Conservation (phyloP, 129 eudicot species). For the Gnaphalium uliginosum region DNA sequence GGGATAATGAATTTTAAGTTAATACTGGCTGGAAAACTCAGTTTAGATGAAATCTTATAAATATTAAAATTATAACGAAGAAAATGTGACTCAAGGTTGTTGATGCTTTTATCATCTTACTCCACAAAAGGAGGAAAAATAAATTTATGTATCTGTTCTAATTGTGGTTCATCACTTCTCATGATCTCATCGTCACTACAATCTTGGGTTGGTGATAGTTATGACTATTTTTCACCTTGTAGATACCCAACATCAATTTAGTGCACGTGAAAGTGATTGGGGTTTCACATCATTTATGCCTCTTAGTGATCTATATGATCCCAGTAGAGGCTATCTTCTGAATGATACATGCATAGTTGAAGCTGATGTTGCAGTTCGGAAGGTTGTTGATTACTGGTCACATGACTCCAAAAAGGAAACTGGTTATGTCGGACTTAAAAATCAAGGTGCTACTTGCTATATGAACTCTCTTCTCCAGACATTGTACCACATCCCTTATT, state of each 20-base stretch:
- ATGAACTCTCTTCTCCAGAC: constrained; percentile 99
- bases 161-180: background rate
- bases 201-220: constrained; percentile 16
- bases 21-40: background rate
- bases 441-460: constrained; percentile 98
- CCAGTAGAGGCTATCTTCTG: constrained; percentile 71
- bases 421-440: constrained; percentile 95
- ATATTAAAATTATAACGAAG: background rate
- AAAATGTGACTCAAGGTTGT: background rate
- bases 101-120: background rate
- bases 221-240: constrained; percentile 36
- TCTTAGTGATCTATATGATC: constrained; percentile 82
- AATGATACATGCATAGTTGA: constrained; percentile 81
- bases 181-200: constrained; percentile 21
- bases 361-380: constrained; percentile 92
- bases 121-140: background rate
- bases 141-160: background rate
- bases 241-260: constrained; percentile 92
- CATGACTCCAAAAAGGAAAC: constrained; percentile 95
- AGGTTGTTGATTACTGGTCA: constrained; percentile 82
- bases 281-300: constrained; percentile 99
- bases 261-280: constrained; percentile 98
- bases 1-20: background rate
- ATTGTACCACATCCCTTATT: constrained; percentile 90
- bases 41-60: background rate